These are phyloP conservation scores for Boletellus emodensis DNA, from an alignment of 768 basidiomycete species.

Conservation along the genomic window DNA sequence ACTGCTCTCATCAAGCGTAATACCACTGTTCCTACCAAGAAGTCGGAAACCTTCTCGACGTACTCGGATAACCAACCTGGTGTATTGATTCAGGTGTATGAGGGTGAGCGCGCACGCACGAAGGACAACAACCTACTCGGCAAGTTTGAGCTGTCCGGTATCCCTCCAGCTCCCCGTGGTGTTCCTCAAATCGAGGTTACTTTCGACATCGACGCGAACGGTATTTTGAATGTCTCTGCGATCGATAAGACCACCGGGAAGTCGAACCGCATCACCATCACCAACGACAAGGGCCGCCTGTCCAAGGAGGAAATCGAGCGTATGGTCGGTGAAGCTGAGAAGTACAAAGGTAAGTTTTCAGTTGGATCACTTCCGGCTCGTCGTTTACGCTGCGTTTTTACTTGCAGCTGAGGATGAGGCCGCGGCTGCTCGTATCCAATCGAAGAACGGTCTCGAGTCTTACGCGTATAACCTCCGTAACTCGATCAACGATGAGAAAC, in stretches of 20 bases:
- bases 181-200: slow-evolving; percentile 98
- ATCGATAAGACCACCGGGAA: slow-evolving; percentile 97
- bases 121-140: slow-evolving; percentile 99
- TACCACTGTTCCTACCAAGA: slow-evolving; percentile 98
- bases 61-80: slow-evolving; percentile 99
- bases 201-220: slow-evolving; percentile 97
- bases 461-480: slow-evolving; percentile 95
- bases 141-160: slow-evolving; percentile 96
- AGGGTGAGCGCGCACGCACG: slow-evolving; percentile 97
- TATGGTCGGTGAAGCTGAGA: slow-evolving; percentile 94
- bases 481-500: slow-evolving; percentile 79
- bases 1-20: slow-evolving; percentile 98
- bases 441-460: slow-evolving; percentile 93
- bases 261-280: slow-evolving; percentile 90
- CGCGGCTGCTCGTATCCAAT: slow-evolving; percentile 72
- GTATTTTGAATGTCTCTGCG: slow-evolving; percentile 94
- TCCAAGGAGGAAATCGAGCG: slow-evolving; percentile 98
- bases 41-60: slow-evolving; percentile 97
- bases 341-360: slow-evolving; percentile 65
- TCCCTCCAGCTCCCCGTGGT: slow-evolving; percentile 95
- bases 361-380: not conserved
- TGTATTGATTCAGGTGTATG: slow-evolving; percentile 96
- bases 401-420: slow-evolving; percentile 76
- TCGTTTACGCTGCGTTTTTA: slow-evolving; percentile 10
- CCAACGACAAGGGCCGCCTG: slow-evolving; percentile 94